Evolutionary conservation across 805 yeast species (phyloP).

Genomic region (Teunomyces tritomae): DNA sequence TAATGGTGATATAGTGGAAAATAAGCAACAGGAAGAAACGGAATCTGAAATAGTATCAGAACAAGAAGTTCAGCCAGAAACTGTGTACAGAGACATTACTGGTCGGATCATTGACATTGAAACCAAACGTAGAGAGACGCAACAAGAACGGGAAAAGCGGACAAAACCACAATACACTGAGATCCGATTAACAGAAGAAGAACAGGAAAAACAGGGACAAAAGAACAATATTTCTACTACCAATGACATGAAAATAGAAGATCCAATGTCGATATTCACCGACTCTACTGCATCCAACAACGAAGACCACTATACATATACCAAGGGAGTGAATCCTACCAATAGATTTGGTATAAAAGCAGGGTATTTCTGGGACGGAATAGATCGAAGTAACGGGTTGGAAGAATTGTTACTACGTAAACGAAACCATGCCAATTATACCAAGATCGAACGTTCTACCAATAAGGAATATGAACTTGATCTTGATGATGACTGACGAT

Average conservation of each 20-base stretch:
- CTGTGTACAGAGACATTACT: conserved; percentile 58
- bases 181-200: conserved; percentile 19
- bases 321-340: conserved; percentile 49
- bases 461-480: conserved; percentile 10
- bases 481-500: conserved; percentile 2
- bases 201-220: conserved; percentile 35
- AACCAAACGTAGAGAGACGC: conserved; percentile 21
- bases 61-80: conserved; percentile 14
- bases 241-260: conserved; percentile 37
- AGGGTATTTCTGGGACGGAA: conserved; percentile 89
- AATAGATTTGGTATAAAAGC: conserved; percentile 78
- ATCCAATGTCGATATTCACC: conserved; percentile 58
- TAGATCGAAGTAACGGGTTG: conserved; percentile 85
- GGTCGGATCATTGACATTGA: conserved; percentile 54
- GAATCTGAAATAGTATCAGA: not conserved
- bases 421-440: conserved; percentile 25
- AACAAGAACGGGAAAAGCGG: conserved; percentile 15
- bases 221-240: conserved; percentile 21
- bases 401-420: conserved; percentile 59
- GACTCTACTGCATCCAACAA: conserved; percentile 17
- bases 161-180: conserved; percentile 18
- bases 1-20: not conserved
- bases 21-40: not conserved
- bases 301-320: conserved; percentile 31
- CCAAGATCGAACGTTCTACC: conserved; percentile 8